These are phyloP conservation scores for Pythium oligandrum DNA, from an alignment of 352 stramenopile genomes.

Conservation along the genomic window DNA sequence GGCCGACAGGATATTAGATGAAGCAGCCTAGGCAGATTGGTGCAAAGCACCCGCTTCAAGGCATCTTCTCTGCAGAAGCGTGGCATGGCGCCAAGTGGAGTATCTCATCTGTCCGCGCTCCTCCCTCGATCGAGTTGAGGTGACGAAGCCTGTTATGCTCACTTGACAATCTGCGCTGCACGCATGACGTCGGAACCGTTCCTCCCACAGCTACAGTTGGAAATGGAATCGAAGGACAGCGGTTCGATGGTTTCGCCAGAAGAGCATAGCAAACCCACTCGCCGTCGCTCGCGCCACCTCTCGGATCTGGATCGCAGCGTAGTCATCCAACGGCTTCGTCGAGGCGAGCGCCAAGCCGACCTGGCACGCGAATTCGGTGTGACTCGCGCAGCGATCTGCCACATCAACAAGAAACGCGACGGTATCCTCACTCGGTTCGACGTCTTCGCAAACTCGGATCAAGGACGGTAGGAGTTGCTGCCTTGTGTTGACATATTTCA, in stretches of 20 bases:
- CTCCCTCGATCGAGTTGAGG: too few relatives aligned
- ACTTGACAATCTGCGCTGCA: too few relatives aligned
- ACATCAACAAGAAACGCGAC: slow-evolving; percentile 76
- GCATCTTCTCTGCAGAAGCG: too few relatives aligned
- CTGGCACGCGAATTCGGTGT: slow-evolving; percentile 66
- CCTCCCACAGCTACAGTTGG: neutral
- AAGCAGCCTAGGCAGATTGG: too few relatives aligned
- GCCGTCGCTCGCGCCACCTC: slow-evolving; percentile 5
- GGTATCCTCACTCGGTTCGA: slow-evolving; percentile 71
- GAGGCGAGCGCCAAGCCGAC: slow-evolving; percentile 56
- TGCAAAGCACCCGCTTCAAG: too few relatives aligned
- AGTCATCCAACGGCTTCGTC: slow-evolving; percentile 56
- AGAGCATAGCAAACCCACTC: too few relatives aligned
- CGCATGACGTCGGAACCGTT: too few relatives aligned
- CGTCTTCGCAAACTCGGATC: slow-evolving; percentile 42
- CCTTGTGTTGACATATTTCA: neutral
- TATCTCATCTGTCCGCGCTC: too few relatives aligned
- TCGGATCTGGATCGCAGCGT: slow-evolving; percentile 17
- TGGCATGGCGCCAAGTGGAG: too few relatives aligned
- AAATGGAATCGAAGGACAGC: neutral
- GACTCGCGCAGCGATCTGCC: slow-evolving; percentile 60
- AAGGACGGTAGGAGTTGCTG: slow-evolving; percentile 37
- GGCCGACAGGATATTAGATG: too few relatives aligned
- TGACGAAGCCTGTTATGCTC: too few relatives aligned
- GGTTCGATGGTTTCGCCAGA: too few relatives aligned